Evolutionary conservation across 1,284 basidiomycete genomes (phyloP), one percentile per base, ranked within the genome.

Genomic region (Meira nashicola): DNA sequence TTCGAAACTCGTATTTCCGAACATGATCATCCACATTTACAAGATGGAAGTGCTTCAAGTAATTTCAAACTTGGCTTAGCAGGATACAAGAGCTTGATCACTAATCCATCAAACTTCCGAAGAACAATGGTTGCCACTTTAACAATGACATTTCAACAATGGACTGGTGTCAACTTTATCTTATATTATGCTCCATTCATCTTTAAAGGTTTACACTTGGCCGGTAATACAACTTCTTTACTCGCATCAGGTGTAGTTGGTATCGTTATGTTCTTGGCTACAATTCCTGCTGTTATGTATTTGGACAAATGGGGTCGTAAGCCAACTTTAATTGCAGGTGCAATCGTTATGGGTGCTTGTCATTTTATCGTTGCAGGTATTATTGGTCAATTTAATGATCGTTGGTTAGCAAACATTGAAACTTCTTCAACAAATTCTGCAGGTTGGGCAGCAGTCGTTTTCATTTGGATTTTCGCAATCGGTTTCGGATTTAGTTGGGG

Each of bases 151-250:
- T 88, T 88, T 82, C 87, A 88, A 68, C 77, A 86, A 76, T 85
- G 83, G 83, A 86, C 85, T 62, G 88, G 88, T 1, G 89, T 89
- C 64, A 90, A 89, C 70, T 87, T 88, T 5, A 74, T 90, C 38
- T 79, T 89, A 9, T 90, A 90, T 70, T 90, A 89, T 66, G 88
- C 88, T 0, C 89, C 89, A 0, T 85, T 84, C 1, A 81, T 90
- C 14, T 83, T 89, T 60, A 80, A 77, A 37, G 83, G 80, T 57
- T 82, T 90, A 49, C 88, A 88, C 5, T 67, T 89, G 23, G 81
- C 75, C 0, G 81, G 81, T 12, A 86, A 83, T 54, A 83, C 81
- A 0, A 81, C 84, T 15, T 84, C 83, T 0, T 80, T 90, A 0
- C 68, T 89, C 33, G 86, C 87, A 1, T 84, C 87, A 0, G 88